Conservation (phyloP, 176 grass and related monocot species). For the Carex kokanica region DNA sequence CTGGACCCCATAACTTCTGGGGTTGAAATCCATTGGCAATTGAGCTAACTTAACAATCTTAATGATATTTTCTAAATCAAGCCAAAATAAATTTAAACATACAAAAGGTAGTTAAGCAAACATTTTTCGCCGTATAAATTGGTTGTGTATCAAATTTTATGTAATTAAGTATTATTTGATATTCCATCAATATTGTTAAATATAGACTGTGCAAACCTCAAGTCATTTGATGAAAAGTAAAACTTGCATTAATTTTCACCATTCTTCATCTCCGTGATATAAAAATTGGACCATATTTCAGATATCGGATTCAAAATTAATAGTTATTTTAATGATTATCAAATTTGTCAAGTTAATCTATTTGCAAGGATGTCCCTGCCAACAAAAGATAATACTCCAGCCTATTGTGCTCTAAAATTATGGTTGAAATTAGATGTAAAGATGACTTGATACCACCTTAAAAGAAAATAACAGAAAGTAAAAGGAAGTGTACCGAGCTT, state of each 20-base stretch:
- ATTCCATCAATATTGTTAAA: background rate
- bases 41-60: background rate
- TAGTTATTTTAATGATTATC: background rate
- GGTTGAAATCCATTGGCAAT: background rate
- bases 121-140: background rate
- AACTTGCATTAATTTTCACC: background rate
- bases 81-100: background rate
- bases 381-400: background rate
- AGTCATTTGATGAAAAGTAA: background rate
- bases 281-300: background rate
- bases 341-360: background rate
- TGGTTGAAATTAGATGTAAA: background rate
- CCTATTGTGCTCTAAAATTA: background rate
- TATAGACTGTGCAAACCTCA: background rate
- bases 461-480: constrained; percentile 18
- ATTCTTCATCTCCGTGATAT: background rate
- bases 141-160: background rate
- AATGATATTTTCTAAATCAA: background rate
- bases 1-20: background rate
- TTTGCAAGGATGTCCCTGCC: background rate
- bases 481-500: constrained; percentile 61
- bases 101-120: background rate
- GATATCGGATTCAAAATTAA: background rate
- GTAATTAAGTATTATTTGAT: background rate
- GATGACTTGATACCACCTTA: background rate